A percentile compares a stretch with the other conserved stretches of the same genome.
Conservation (phyloP, 306 rosid species). For the Cucurbita ficifolia region DNA sequence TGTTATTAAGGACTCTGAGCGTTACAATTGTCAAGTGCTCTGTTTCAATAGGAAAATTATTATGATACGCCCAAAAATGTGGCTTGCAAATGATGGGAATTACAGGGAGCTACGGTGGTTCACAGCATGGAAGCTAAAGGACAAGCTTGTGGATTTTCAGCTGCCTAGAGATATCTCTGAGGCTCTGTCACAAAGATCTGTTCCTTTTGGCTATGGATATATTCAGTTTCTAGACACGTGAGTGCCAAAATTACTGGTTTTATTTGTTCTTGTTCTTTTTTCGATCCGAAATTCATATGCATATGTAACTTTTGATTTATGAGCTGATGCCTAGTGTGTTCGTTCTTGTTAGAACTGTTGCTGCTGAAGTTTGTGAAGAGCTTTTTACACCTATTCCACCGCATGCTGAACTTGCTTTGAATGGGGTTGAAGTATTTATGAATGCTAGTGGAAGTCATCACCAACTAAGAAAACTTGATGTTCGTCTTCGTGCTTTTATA, state of each 20-base stretch:
- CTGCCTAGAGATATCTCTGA: slow-evolving; percentile 53
- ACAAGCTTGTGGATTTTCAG: slow-evolving; percentile 62
- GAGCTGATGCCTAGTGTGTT: neutral
- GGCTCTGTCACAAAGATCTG: slow-evolving; percentile 49
- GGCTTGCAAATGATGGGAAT: slow-evolving; percentile 95
- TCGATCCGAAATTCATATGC: no score
- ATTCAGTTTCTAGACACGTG: slow-evolving; percentile 82
- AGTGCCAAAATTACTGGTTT: slow-evolving; percentile 20
- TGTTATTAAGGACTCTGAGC: slow-evolving; percentile 65
- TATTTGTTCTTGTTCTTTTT: no score
- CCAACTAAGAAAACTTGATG: slow-evolving; percentile 89
- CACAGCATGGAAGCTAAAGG: slow-evolving; percentile 78
- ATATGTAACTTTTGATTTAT: neutral
- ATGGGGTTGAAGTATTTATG: slow-evolving; percentile 94
- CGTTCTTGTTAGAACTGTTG: slow-evolving; percentile 21
- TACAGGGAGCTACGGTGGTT: slow-evolving; percentile 96
- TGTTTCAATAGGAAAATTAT: slow-evolving; percentile 65
- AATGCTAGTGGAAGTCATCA: slow-evolving; percentile 99
- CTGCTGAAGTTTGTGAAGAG: slow-evolving; percentile 95
- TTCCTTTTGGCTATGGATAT: slow-evolving; percentile 86
- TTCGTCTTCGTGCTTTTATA: slow-evolving; percentile 78
- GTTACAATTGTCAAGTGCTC: slow-evolving; percentile 76
- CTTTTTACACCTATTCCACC: slow-evolving; percentile 67
- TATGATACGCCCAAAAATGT: slow-evolving; percentile 84
- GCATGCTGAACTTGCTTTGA: slow-evolving; percentile 81